Evolutionary conservation across 1,284 basidiomycete species (phyloP).

Genomic region (Porogramme epimiltina): DNA sequence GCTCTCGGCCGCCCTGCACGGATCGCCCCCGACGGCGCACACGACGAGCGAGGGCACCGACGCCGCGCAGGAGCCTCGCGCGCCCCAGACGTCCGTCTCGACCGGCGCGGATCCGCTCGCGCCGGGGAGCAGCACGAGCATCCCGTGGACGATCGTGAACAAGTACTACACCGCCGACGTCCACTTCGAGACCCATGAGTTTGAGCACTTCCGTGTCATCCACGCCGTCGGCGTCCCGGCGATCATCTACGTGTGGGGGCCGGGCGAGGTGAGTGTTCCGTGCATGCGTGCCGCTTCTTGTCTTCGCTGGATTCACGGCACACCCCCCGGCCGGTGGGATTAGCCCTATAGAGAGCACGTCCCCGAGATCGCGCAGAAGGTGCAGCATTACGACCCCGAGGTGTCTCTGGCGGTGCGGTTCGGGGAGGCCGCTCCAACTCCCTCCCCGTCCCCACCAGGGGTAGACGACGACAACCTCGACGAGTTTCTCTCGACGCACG

Average conservation of each 20-base stretch:
- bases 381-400: slow-evolving; percentile 59
- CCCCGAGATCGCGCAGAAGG: slow-evolving; percentile 46
- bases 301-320: not conserved
- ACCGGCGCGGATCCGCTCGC: slow-evolving; percentile 11
- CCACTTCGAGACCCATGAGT: slow-evolving; percentile 50
- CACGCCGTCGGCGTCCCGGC: slow-evolving; percentile 60
- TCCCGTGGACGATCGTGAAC: slow-evolving; percentile 82
- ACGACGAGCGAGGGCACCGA: not conserved
- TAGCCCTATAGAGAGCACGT: slow-evolving; percentile 57
- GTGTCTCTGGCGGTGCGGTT: slow-evolving; percentile 70
- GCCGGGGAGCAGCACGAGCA: slow-evolving; percentile 21
- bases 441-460: not conserved
- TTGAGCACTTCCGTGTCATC: slow-evolving; percentile 26
- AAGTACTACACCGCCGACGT: slow-evolving; percentile 85
- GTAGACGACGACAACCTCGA: slow-evolving; percentile 57
- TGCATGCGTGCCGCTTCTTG: not conserved
- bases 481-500: slow-evolving; percentile 61
- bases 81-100: slow-evolving; percentile 4
- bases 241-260: slow-evolving; percentile 68
- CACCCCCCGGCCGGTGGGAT: not conserved
- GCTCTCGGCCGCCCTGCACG: slow-evolving; percentile 13
- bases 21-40: slow-evolving; percentile 1
- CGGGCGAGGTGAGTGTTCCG: slow-evolving; percentile 55
- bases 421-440: slow-evolving; percentile 17
- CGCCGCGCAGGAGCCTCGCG: not conserved